phyloP scores from a whole-genome alignment of 192 early-diverging fungal species.

The Phlyctochytrium arcticum region DNA sequence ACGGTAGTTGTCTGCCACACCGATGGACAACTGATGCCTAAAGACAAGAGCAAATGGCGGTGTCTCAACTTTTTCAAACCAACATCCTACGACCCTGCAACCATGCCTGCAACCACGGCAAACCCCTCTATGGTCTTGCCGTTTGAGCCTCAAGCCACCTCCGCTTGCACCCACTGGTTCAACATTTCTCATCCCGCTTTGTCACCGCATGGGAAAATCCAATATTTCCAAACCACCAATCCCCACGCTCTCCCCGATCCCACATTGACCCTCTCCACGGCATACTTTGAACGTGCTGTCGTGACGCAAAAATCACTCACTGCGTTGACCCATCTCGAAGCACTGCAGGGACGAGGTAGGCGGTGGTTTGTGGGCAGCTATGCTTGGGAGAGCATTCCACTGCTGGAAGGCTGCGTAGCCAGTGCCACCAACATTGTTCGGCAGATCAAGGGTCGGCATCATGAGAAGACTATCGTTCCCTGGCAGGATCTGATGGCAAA shows the following conservation, averaged over 20 bases:
- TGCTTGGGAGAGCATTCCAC: slow-evolving; percentile 44
- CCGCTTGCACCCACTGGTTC: slow-evolving; percentile 40
- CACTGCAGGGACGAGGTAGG: slow-evolving; percentile 33
- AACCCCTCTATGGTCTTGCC: neutral
- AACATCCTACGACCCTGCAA: neutral
- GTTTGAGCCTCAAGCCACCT: slow-evolving; percentile 22
- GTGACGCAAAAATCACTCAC: slow-evolving; percentile 33
- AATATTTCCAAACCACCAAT: slow-evolving; percentile 48
- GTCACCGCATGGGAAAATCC: neutral
- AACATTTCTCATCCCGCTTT: slow-evolving; percentile 24
- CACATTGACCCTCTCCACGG: slow-evolving; percentile 24
- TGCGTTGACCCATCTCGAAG: slow-evolving; percentile 16
- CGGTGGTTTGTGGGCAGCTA: slow-evolving; percentile 50
- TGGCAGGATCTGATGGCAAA: no score
- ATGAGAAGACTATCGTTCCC: no score
- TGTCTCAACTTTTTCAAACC: slow-evolving; percentile 44
- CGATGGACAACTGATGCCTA: slow-evolving; percentile 42
- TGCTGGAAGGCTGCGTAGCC: slow-evolving; percentile 54
- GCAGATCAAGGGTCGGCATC: no score
- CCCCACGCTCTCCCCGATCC: slow-evolving; percentile 33
- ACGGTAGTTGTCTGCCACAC: slow-evolving; percentile 49
- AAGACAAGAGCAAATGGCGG: slow-evolving; percentile 31
- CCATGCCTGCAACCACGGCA: neutral
- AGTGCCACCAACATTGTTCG: slow-evolving; percentile 33
- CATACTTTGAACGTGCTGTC: slow-evolving; percentile 43